Evolutionary conservation across 116 monocot genomes (phyloP), one percentile per base, ranked within the genome.

Genomic region (Papilionanthe hybrid): DNA sequence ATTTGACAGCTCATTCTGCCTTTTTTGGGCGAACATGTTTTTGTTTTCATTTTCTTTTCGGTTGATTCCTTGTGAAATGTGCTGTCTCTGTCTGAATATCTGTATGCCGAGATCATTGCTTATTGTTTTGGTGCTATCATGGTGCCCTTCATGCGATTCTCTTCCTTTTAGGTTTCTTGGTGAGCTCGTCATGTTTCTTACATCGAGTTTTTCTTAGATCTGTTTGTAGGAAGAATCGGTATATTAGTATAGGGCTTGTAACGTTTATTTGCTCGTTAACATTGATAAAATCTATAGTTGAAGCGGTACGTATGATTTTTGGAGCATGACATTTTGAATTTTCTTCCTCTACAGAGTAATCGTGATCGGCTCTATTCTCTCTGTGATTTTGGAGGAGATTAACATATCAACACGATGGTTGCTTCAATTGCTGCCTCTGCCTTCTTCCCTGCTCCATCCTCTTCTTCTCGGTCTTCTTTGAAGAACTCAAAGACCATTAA

Each of bases 401-500:
- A 49, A 0, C 43, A n/a, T 55, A 50, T 27, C 41, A 15, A 27
- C 43, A 75, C 11, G 72, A 87, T 87, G 87, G 85, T 85, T 45
- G 89, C 87, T 72, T 81, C 85, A 0, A 56, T 87, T 19, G 86
- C 86, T 0, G 84, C 91, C 44, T 86, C 89, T 0, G 87, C 86
- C 8, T 92, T 92, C 81, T 85, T 84, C 75, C 89, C 88, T 0
- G 15, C 57, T 13, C 78, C 92, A n/a, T 89, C 83, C 1, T 85
- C 89, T 60, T 85, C 90, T 12, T 81, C 88, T 18, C 37, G 82
- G 1, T 25, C 87, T 0, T 85, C 84, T 8, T 75, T 81, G 5
- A 94, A 86, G 56, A 55, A 85, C 18, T 88, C 88, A 1, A 81
- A 82, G 67, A 37, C 79, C 20, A 50, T 84, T 63, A 82, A 86